Evolutionary conservation across 441 rosid genomes (phyloP), one percentile per base, ranked within the genome.

Genomic region (Adansonia rubrostipa): DNA sequence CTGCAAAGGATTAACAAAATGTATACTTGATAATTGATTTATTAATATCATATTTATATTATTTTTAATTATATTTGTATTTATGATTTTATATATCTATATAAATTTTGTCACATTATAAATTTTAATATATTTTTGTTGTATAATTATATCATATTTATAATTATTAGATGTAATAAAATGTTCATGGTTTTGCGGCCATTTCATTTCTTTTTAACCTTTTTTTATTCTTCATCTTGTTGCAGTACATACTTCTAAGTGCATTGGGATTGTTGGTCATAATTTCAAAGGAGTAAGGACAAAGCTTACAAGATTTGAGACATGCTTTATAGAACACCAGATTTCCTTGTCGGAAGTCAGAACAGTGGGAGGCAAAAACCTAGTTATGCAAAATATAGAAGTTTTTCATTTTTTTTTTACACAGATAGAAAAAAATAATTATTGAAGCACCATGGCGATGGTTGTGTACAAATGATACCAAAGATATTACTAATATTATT

Each of bases 201-300:
- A 45, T 36, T 9, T 56, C 19, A 66, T 54, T 15, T 44, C 28
- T 44, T 65, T 44, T 11, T 10, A 24, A 6, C 24, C 14, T 5
- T 6, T 63, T 0, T 45, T n/a, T n/a, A 44, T 50, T 57, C 61
- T 20, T 9, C 14, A 17, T 67, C 15, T 47, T 73, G 70, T 77
- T 81, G 87, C 87, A 87, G 92, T 88, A 88, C 75, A 48, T 85
- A 64, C 73, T 90, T 0, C 36, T 90, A 44, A 75, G 89, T 5
- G 75, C 78, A 2, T 17, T 90, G 71, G 91, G 93, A 40, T 77
- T 90, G 84, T 84, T 87, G 82, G 85, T 79, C 53, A 74, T 90
- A 28, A 87, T 83, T 13, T 86, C 89, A 0, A 87, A 87, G 86
- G 91, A 87, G 20, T 86, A 83, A 73, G 54, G 65, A 20, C 22